Base-by-base conservation (phyloP, 2,329 filamentous ascomycete species). In the Trichoderma oligosporum region DNA sequence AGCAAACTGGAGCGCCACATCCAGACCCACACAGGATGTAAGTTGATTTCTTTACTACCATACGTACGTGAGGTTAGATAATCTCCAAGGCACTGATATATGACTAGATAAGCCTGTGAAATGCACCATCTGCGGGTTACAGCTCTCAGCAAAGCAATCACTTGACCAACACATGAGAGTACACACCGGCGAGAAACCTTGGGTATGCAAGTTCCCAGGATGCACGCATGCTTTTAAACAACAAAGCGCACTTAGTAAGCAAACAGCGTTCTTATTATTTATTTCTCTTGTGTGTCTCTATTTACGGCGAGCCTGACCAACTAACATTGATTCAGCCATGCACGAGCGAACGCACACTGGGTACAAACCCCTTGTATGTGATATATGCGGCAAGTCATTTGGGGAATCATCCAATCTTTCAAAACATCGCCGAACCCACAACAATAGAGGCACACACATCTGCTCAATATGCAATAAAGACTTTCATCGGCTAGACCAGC, bases 341-440 rank as follows among this genome's bases (percentile, higher is more conserved):
- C 86, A 89, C 63, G 79, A 80, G 63, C 78, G 84, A 36, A 84
- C 80, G 1, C 86, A 88, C 64, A 86, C 85, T 1, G 83, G 84
- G 39, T 78, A 82, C 45, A 87, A 87, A 65, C 84, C 84, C 0
- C 70, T 87, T 0, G 70, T 74, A 42, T 87, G 84, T 61, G 77
- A 81, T 1, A 73, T 79, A 25, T 87, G 84, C 62, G 76, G 75
- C 44, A 84, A 82, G 64, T 71, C 71, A 8, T 87, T 87, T 65
- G 78, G 81, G 59, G 83, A 87, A 66, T 86, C 83, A 0, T 86
- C 83, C 4, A 87, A 87, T 63, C 71, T 87, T 16, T 82, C 83
- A 49, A 87, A 87, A 63, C 84, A 87, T 65, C 78, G 80, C 48
- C 82, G 83, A 61, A 87, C 78, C 7, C 84, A 87, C 62, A 78